A percentile compares a stretch with the other conserved stretches of the same genome.
Evolutionary conservation across 345 rosid genomes (phyloP).

Genomic region (Erysimum cheiranthoides): DNA sequence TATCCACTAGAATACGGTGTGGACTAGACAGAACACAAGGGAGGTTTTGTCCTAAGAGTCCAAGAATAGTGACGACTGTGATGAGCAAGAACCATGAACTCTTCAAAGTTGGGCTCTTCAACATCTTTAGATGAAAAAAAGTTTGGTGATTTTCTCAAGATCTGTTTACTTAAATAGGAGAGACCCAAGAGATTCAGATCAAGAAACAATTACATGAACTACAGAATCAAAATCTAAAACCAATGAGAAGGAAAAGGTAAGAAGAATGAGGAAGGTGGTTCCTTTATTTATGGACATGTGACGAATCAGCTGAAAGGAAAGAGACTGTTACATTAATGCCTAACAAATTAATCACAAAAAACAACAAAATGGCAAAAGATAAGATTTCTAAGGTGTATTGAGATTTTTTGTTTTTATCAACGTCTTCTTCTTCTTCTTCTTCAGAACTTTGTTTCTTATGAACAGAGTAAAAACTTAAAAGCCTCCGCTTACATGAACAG

Average conservation of each 20-base stretch:
- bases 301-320: neutral
- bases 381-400: neutral
- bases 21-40: slow-evolving; percentile 41
- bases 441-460: slow-evolving; percentile 4
- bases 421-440: slow-evolving; percentile 7
- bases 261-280: neutral
- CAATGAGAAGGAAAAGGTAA: neutral
- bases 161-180: neutral
- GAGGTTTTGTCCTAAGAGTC: slow-evolving; percentile 32
- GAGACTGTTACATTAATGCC: slow-evolving; percentile 19
- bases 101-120: slow-evolving; percentile 16
- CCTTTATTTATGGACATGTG: neutral
- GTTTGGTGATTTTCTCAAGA: neutral
- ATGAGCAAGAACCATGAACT: slow-evolving; percentile 33
- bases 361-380: neutral
- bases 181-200: neutral
- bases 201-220: neutral
- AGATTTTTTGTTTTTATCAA: neutral
- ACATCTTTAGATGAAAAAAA: slow-evolving; percentile 25
- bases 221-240: neutral
- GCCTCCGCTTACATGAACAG: neutral
- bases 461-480: neutral
- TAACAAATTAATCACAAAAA: neutral
- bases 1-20: slow-evolving; percentile 73
- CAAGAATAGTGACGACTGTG: slow-evolving; percentile 23